Percentiles rank a stretch among this genome's conserved stretches.
Evolutionary conservation across 1,139 yeast species (phyloP).

Genomic region (Scheffersomyces cryptocercus): DNA sequence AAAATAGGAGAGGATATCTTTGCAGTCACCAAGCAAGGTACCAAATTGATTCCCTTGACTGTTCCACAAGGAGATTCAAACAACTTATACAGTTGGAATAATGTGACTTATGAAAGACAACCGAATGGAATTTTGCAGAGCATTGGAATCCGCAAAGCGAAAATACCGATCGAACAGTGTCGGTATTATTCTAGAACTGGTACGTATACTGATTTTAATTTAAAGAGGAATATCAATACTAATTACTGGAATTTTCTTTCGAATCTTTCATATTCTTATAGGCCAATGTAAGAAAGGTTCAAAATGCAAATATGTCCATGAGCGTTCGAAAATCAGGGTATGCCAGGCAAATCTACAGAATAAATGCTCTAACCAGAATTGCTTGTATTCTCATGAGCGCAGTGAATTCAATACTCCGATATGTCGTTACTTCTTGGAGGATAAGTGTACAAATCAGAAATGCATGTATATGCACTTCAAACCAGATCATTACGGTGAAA

Average conservation of each 20-base stretch:
- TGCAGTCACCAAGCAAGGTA: constrained; percentile 38
- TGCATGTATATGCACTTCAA: constrained; percentile 55
- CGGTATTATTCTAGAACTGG: constrained; percentile 44
- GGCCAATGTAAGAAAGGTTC: constrained; percentile 57
- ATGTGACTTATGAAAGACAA: constrained; percentile 17
- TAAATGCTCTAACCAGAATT: constrained; percentile 49
- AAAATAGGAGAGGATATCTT: constrained; percentile 31
- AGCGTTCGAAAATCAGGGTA: constrained; percentile 48
- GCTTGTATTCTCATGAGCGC: constrained; percentile 59
- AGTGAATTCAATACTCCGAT: constrained; percentile 66
- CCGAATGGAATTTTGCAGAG: constrained; percentile 31
- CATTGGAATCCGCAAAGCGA: constrained; percentile 7
- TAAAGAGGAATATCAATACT: constrained; percentile 11
- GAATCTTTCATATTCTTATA: constrained; percentile 22
- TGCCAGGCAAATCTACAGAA: constrained; percentile 54
- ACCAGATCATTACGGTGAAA: constrained; percentile 38
- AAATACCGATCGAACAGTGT: constrained; percentile 28
- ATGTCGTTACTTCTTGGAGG: constrained; percentile 55
- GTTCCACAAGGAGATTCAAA: constrained; percentile 9
- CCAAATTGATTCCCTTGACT: constrained; percentile 31
- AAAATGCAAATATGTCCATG: constrained; percentile 58
- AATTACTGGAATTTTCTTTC: constrained; percentile 16
- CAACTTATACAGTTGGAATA: constrained; percentile 29
- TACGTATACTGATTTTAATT: constrained; percentile 22
- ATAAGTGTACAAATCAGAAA: constrained; percentile 52